Conservation (phyloP, 148 eudicot species). For the Cornus suecica region DNA sequence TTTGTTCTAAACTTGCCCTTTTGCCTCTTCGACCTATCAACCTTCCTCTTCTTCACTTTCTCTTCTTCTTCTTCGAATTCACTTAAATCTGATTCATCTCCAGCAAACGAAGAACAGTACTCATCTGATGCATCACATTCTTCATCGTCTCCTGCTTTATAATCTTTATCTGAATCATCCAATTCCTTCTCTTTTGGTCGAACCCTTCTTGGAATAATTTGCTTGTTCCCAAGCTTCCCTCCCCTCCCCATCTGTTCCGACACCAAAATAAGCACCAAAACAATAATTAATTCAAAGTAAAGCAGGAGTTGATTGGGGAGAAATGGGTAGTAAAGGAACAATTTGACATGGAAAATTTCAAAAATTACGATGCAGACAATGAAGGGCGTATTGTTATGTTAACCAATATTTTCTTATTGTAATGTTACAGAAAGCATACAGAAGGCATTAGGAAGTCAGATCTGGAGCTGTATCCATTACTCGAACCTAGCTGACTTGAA, state of each 20-base stretch:
- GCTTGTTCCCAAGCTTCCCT: constrained; percentile 40
- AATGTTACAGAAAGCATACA: no score
- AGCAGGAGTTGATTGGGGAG: background rate
- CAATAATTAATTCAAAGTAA: constrained; percentile 2
- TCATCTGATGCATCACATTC: constrained; percentile 71
- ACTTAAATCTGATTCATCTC: constrained; percentile 59
- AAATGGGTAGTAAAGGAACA: no score
- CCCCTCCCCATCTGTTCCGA: constrained; percentile 63
- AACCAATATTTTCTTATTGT: no score
- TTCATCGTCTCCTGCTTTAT: constrained; percentile 64
- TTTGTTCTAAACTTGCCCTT: constrained; percentile 22
- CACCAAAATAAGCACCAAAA: constrained; percentile 13
- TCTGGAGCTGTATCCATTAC: no score
- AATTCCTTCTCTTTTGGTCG: constrained; percentile 36
- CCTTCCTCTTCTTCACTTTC: constrained; percentile 25
- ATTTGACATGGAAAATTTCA: no score
- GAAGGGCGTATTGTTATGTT: no score
- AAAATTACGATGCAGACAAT: no score
- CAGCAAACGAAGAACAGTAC: constrained; percentile 51
- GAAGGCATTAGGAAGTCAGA: no score
- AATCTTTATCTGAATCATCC: constrained; percentile 94
- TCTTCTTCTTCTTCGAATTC: constrained; percentile 30
- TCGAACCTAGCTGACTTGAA: no score
- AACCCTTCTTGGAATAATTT: constrained; percentile 29
- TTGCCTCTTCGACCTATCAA: constrained; percentile 30